phyloP scores from a whole-genome alignment of 2,329 filamentous ascomycete species.

The Cadophora malorum region DNA sequence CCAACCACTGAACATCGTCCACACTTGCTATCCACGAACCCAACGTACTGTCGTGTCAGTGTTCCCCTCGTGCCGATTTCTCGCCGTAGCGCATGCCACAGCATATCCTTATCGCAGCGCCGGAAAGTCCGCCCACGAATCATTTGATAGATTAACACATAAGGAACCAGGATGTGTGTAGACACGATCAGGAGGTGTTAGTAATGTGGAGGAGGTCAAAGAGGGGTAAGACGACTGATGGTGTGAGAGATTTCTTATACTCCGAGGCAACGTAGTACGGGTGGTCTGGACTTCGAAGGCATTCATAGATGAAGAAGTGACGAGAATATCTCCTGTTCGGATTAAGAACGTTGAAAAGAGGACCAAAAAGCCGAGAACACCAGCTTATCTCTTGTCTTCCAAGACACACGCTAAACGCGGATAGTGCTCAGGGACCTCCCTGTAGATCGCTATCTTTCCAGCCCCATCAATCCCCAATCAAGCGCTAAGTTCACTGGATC shows the following conservation, averaged over 20 bases:
- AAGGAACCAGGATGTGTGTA: slow-evolving; percentile 4
- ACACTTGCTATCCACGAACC: neutral
- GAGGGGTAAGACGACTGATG: slow-evolving; percentile 11
- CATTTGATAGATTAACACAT: slow-evolving; percentile 14
- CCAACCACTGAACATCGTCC: neutral
- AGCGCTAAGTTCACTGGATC: neutral
- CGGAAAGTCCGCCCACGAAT: slow-evolving; percentile 18
- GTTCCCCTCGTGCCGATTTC: slow-evolving; percentile 4
- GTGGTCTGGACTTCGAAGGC: neutral
- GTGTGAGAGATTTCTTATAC: slow-evolving; percentile 9
- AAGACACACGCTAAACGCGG: neutral
- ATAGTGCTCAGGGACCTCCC: neutral
- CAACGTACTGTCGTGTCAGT: slow-evolving; percentile 7
- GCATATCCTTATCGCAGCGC: slow-evolving; percentile 14
- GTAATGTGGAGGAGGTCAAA: slow-evolving; percentile 18
- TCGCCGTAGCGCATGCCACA: slow-evolving; percentile 13
- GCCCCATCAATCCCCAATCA: neutral
- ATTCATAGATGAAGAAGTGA: neutral
- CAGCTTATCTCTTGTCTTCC: slow-evolving; percentile 14
- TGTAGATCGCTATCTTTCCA: slow-evolving; percentile 19
- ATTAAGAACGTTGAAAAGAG: too few relatives aligned
- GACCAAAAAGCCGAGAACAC: neutral
- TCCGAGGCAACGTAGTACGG: slow-evolving; percentile 1
- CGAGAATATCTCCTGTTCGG: too few relatives aligned
- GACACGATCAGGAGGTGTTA: neutral